Evolutionary conservation across 2,329 filamentous ascomycete species (phyloP).

Genomic region (Clarireedia homoeocarpa): DNA sequence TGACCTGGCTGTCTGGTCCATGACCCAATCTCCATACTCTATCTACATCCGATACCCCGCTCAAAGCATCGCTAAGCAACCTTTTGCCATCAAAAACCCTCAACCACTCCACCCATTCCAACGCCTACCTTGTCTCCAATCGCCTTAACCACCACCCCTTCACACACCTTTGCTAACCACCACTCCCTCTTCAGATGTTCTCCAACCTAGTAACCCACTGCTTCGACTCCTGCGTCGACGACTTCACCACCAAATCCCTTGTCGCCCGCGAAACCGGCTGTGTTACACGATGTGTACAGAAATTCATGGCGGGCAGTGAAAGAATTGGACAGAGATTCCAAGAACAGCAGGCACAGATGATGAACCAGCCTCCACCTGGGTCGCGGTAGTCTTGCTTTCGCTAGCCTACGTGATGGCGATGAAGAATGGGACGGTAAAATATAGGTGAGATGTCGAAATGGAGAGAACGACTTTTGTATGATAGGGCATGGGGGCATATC

Average conservation of each 20-base stretch:
- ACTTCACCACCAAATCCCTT: constrained; percentile 96
- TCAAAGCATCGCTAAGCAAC: too few species aligned
- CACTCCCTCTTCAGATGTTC: constrained; percentile 40
- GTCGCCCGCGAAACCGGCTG: constrained; percentile 83
- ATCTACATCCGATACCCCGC: too few species aligned
- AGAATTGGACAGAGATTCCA: constrained; percentile 86
- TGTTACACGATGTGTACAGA: constrained; percentile 90
- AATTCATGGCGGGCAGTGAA: constrained; percentile 87
- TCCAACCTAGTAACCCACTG: constrained; percentile 73
- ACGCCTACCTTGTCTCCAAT: neutral
- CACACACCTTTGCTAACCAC: neutral
- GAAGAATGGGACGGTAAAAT: neutral
- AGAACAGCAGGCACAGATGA: constrained; percentile 57
- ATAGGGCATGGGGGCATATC: neutral
- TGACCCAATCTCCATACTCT: too few species aligned
- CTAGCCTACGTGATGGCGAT: neutral
- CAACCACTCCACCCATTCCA: neutral
- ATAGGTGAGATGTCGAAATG: neutral
- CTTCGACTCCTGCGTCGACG: constrained; percentile 95
- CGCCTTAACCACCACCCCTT: neutral
- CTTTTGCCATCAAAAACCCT: too few species aligned
- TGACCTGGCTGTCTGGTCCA: too few species aligned
- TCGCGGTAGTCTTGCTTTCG: constrained; percentile 14
- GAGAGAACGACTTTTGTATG: neutral
- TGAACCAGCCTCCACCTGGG: constrained; percentile 29